Conservation (phyloP, 1,284 basidiomycete genomes). For the Microbotryomycetes sp. region DNA sequence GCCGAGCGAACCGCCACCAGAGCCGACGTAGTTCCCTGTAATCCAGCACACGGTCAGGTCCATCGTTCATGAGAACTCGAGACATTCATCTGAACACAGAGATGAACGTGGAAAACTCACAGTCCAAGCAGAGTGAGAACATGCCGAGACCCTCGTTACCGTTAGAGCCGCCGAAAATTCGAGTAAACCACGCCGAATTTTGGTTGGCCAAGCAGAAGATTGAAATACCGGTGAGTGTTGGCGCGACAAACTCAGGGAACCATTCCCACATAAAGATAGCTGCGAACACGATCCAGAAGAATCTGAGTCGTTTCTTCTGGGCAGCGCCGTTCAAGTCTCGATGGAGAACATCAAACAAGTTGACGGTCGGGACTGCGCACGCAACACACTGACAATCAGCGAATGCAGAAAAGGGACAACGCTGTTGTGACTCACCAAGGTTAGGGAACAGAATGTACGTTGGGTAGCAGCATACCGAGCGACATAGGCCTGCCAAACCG, state of each 20-base stretch:
- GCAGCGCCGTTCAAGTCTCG: not conserved
- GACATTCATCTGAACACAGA: not conserved
- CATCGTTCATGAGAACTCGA: not conserved
- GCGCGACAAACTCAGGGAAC: conserved; percentile 4
- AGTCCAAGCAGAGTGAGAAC: conserved; percentile 54
- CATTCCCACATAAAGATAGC: conserved; percentile 52
- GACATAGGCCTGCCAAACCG: conserved; percentile 57
- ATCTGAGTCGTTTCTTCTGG: conserved; percentile 43
- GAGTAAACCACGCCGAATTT: conserved; percentile 40
- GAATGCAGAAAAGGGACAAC: not conserved
- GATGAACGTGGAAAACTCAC: conserved; percentile 50
- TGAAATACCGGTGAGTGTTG: conserved; percentile 51
- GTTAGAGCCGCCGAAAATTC: conserved; percentile 53
- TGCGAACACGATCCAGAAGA: conserved; percentile 54
- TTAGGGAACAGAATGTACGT: conserved; percentile 65
- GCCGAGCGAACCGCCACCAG: conserved; percentile 32
- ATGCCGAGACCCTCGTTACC: conserved; percentile 54
- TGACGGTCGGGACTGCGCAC: not conserved
- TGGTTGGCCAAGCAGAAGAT: conserved; percentile 56
- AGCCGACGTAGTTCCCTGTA: conserved; percentile 44
- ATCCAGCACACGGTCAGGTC: conserved; percentile 50
- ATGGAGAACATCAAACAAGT: not conserved
- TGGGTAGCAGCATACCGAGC: conserved; percentile 57
- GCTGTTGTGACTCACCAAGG: conserved; percentile 46
- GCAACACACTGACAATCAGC: not conserved